Conservation (phyloP, 2,329 filamentous ascomycete genomes). For the Chaetothyriales sp. region DNA sequence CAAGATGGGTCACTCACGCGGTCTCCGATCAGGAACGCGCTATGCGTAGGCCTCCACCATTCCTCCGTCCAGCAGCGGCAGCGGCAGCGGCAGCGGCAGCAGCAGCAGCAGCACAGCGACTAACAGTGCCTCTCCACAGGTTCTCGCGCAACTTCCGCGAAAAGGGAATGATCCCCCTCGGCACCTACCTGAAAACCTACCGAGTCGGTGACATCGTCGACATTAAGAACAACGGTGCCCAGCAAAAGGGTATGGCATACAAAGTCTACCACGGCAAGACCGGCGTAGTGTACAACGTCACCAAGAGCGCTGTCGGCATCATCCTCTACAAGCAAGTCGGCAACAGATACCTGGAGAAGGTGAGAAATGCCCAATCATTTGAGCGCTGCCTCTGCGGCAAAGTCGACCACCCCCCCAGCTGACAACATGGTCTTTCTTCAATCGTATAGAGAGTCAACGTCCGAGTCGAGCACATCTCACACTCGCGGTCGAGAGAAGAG, state of each 20-base stretch:
- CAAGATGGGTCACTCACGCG: conserved; percentile 75
- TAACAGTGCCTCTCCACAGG: conserved; percentile 37
- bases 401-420: neutral
- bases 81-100: conserved; percentile 24
- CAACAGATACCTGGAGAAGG: conserved; percentile 99
- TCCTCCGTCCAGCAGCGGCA: conserved; percentile 3
- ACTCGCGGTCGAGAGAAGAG: conserved; percentile 90
- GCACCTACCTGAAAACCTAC: conserved; percentile 64
- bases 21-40: conserved; percentile 76
- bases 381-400: neutral
- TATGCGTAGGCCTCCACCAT: conserved; percentile 36
- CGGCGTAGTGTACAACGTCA: conserved; percentile 96
- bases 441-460: conserved; percentile 67
- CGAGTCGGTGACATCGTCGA: conserved; percentile 98
- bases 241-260: conserved; percentile 98
- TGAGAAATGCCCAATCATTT: neutral
- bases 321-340: conserved; percentile 99
- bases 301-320: conserved; percentile 92
- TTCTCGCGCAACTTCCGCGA: conserved; percentile 91
- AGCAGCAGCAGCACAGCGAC: conserved; percentile 37
- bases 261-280: conserved; percentile 99
- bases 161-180: conserved; percentile 85
- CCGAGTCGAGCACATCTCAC: conserved; percentile 90
- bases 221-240: conserved; percentile 95
- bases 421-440: neutral